Base-by-base conservation (phyloP, 352 stramenopile species). In the Phytophthora vignae region DNA sequence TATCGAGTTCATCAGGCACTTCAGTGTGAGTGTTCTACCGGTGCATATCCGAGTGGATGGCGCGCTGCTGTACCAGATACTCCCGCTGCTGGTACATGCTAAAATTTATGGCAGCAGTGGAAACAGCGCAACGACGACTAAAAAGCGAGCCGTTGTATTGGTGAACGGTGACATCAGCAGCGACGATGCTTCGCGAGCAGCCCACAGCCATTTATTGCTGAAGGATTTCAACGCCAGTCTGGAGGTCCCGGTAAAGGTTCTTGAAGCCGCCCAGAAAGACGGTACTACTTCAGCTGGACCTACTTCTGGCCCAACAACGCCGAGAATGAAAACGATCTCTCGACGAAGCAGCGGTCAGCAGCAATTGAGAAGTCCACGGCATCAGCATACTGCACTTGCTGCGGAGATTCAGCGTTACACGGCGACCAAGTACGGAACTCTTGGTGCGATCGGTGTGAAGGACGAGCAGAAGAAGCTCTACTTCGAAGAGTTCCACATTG, bases 401-500 rank as follows among this genome's bases (percentile, higher is more conserved):
- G 62, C 67, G 4, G 78, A 85, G 15, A 83, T 81, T 44, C 78
- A 83, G 53, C 71, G 69, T 17, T 81, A 79, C 27, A 69, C 66
- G 2, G 36, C 57, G 50, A 55, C 62, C 19, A 73, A 73, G 64
- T 69, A 83, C 55, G 77, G 77, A 42, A 78, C 17, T 53, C 33
- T 79, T 15, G 48, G 72, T 63, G 71, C 53, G 6, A 81, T 87
- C 54, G 71, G 25, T 62, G 79, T 71, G 3, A 90, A 86, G 31
- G 76, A 87, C 10, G 85, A 92, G 55, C 76, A 85, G 17, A 95
- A 91, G 54, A 97, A 97, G 59, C 69, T 97, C 10, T 97, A 97
- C 71, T 96, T 97, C 44, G 90, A 97, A 82, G 90, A 96, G 70
- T 96, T 97, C 59, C 78, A 92, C 55, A 94, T 97, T 64, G 84